These are phyloP conservation scores for Cantharellus cinnabarinus DNA, from an alignment of 768 basidiomycete genomes.

Conservation along the genomic window DNA sequence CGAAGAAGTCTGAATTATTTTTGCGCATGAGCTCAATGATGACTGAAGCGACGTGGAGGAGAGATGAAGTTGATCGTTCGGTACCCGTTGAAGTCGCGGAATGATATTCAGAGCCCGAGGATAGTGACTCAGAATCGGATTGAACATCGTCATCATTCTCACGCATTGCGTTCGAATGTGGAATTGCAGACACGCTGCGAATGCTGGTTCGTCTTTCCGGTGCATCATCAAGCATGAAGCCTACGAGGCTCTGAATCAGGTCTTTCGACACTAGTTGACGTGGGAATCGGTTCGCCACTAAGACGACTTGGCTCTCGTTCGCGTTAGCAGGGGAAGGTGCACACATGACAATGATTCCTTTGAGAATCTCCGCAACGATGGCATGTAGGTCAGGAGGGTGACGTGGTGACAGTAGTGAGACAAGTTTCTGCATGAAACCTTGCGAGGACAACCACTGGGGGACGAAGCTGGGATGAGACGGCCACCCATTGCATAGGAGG, in stretches of 20 bases:
- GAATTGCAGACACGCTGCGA: not conserved
- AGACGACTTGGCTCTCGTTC: slow-evolving; percentile 28
- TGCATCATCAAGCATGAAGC: slow-evolving; percentile 60
- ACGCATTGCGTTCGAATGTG: not conserved
- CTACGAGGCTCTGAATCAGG: slow-evolving; percentile 47
- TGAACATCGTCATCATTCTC: not conserved
- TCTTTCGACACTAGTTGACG: slow-evolving; percentile 63
- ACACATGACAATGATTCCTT: slow-evolving; percentile 86
- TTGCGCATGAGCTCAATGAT: slow-evolving; percentile 88
- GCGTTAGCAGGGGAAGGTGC: slow-evolving; percentile 58
- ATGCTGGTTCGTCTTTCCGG: slow-evolving; percentile 1
- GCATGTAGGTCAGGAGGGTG: slow-evolving; percentile 59
- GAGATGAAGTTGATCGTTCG: slow-evolving; percentile 33
- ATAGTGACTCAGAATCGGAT: not conserved
- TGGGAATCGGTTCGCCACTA: slow-evolving; percentile 66
- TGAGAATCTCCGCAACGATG: slow-evolving; percentile 77
- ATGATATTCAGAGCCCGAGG: slow-evolving; percentile 2
- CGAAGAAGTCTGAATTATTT: slow-evolving; percentile 97
- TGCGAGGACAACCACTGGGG: slow-evolving; percentile 73
- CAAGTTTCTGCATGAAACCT: slow-evolving; percentile 58
- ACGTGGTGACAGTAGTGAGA: slow-evolving; percentile 63
- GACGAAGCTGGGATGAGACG: slow-evolving; percentile 11
- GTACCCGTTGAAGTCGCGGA: not conserved
- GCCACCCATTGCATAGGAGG: slow-evolving; percentile 15
- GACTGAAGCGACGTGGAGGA: slow-evolving; percentile 70